Evolutionary conservation across 257 asterid genomes (phyloP).

Genomic region (Marsdenia floribunda): DNA sequence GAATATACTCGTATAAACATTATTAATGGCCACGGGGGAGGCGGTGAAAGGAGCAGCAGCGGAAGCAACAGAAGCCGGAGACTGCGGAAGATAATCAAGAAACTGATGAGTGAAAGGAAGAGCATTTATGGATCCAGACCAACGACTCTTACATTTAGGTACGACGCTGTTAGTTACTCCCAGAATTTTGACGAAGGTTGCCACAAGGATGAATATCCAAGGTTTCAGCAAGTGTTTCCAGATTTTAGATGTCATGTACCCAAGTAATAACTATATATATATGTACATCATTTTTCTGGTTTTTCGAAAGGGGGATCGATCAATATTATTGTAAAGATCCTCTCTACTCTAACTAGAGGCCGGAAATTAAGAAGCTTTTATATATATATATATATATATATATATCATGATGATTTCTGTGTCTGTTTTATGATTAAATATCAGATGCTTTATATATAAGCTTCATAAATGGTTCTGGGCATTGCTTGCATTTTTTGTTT

Average conservation of each 20-base stretch:
- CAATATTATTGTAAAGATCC: neutral
- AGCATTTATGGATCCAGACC: conserved; percentile 36
- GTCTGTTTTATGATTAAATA: neutral
- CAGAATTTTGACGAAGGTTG: conserved; percentile 79
- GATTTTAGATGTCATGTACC: conserved; percentile 27
- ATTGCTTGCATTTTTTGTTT: too few relatives aligned
- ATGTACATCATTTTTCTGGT: neutral
- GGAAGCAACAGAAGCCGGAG: conserved; percentile 21
- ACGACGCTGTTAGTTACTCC: conserved; percentile 76
- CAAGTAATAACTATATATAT: neutral
- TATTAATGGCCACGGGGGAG: conserved; percentile 3
- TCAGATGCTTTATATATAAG: too few relatives aligned
- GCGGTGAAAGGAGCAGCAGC: conserved; percentile 19
- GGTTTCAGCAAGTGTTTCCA: conserved; percentile 21
- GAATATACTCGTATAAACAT: conserved; percentile 55
- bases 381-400: neutral
- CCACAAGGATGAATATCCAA: conserved; percentile 35
- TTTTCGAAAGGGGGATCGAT: neutral
- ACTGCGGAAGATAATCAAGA: conserved; percentile 49
- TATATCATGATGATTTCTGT: neutral
- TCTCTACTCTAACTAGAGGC: neutral
- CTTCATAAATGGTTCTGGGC: too few relatives aligned
- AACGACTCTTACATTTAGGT: conserved; percentile 40
- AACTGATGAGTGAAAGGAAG: conserved; percentile 54
- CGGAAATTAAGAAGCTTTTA: too few relatives aligned